These are phyloP conservation scores for Aquilaria sinensis DNA, from an alignment of 345 rosid genomes.

Conservation along the genomic window DNA sequence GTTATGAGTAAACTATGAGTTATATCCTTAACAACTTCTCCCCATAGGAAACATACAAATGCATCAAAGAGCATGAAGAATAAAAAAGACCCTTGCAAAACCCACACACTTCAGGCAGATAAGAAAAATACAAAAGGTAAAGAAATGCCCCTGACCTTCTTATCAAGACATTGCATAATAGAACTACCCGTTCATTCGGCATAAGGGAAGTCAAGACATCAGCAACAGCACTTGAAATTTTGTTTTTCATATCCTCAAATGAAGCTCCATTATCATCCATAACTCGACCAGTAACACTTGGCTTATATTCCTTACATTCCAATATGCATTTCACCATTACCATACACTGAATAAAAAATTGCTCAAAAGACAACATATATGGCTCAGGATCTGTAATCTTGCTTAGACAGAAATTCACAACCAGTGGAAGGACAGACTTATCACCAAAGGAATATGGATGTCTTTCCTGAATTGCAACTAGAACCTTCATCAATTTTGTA, in stretches of 20 bases:
- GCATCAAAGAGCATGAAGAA: too few relatives aligned
- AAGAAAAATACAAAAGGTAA: not conserved
- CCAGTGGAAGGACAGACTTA: slow-evolving; percentile 69
- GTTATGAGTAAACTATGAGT: too few relatives aligned
- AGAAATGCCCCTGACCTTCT: slow-evolving; percentile 55
- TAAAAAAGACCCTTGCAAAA: not conserved
- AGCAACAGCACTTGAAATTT: slow-evolving; percentile 58
- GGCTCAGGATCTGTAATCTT: slow-evolving; percentile 73
- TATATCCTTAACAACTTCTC: too few relatives aligned
- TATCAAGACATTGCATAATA: slow-evolving; percentile 79
- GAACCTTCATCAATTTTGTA: slow-evolving; percentile 87
- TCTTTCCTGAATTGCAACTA: slow-evolving; percentile 72
- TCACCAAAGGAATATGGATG: slow-evolving; percentile 98
- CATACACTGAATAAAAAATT: slow-evolving; percentile 93
- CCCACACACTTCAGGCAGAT: not conserved
- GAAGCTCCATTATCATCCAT: slow-evolving; percentile 75
- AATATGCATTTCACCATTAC: slow-evolving; percentile 80
- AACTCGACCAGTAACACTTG: slow-evolving; percentile 77
- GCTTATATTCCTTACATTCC: slow-evolving; percentile 96
- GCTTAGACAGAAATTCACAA: slow-evolving; percentile 86
- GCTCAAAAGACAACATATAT: slow-evolving; percentile 52
- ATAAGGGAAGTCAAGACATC: slow-evolving; percentile 72
- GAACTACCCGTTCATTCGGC: slow-evolving; percentile 70
- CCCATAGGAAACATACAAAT: not conserved
- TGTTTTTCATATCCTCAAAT: slow-evolving; percentile 78